These are phyloP conservation scores for Mytilinidion resinicola DNA, from an alignment of 495 filamentous ascomycete genomes.

Conservation along the genomic window DNA sequence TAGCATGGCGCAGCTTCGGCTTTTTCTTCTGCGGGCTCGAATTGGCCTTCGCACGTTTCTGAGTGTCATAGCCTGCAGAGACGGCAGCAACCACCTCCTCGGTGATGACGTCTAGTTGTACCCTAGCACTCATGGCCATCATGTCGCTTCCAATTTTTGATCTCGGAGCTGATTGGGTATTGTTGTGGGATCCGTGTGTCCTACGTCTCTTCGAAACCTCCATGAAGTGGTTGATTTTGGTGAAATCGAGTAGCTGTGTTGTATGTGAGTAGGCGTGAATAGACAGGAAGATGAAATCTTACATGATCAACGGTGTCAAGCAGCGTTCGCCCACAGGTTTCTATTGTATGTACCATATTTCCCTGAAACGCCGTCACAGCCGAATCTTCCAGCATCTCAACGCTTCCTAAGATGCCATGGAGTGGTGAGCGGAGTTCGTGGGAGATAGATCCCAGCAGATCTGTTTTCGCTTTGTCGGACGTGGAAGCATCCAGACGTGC, in stretches of 20 bases:
- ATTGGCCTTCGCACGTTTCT: not conserved
- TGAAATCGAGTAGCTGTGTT: not conserved
- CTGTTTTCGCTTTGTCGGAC: not conserved
- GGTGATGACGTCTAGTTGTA: not conserved
- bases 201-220: not conserved
- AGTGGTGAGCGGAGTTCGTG: constrained; percentile 1
- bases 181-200: too few species aligned
- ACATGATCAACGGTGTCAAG: constrained; percentile 3
- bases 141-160: not conserved
- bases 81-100: constrained; percentile 35
- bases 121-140: not conserved
- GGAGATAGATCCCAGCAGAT: constrained; percentile 1
- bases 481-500: constrained; percentile 17
- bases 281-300: not conserved
- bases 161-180: too few species aligned
- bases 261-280: not conserved
- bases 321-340: not conserved
- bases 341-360: not conserved
- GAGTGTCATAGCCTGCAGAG: constrained; percentile 18
- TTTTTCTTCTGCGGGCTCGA: not conserved
- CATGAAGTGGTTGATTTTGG: constrained; percentile 3
- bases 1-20: not conserved
- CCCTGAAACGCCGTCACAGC: not conserved
- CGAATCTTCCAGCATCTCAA: not conserved
- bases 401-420: constrained; percentile 1